A percentile compares a stretch with the other conserved stretches of the same genome.
phyloP scores from a whole-genome alignment of 345 rosid genomes.

The Citropsis articulata region DNA sequence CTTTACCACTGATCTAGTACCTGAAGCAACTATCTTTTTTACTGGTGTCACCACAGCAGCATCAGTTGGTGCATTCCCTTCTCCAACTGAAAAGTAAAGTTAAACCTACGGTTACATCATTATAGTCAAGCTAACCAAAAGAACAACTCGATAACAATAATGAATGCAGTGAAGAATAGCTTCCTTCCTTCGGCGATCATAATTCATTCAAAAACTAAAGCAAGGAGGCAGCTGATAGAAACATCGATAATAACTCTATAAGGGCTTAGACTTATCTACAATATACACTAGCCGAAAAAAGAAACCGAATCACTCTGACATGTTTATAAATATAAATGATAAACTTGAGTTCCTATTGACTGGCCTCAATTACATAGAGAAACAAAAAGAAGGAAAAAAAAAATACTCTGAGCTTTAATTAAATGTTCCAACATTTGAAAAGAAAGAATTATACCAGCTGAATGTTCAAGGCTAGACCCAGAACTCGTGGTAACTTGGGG shows the following conservation, averaged over 20 bases:
- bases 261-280: not conserved
- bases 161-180: not conserved
- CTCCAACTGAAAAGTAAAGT: conserved; percentile 21
- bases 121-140: not conserved
- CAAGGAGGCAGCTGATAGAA: not conserved
- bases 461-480: conserved; percentile 21
- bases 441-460: conserved; percentile 30
- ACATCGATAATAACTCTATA: not conserved
- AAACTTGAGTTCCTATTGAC: not conserved
- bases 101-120: not conserved
- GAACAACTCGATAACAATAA: not conserved
- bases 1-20: conserved; percentile 26
- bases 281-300: not conserved
- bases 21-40: conserved; percentile 15
- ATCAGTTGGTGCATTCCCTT: conserved; percentile 16
- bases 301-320: not conserved
- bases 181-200: not conserved
- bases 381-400: not conserved
- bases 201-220: not conserved
- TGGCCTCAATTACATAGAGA: not conserved
- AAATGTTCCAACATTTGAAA: not conserved
- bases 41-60: conserved; percentile 15
- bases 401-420: not conserved
- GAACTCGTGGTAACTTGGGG: conserved; percentile 6
- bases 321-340: not conserved